Base-by-base conservation (phyloP, 2,329 filamentous ascomycete species). In the Pseudogymnoascus sp. region DNA sequence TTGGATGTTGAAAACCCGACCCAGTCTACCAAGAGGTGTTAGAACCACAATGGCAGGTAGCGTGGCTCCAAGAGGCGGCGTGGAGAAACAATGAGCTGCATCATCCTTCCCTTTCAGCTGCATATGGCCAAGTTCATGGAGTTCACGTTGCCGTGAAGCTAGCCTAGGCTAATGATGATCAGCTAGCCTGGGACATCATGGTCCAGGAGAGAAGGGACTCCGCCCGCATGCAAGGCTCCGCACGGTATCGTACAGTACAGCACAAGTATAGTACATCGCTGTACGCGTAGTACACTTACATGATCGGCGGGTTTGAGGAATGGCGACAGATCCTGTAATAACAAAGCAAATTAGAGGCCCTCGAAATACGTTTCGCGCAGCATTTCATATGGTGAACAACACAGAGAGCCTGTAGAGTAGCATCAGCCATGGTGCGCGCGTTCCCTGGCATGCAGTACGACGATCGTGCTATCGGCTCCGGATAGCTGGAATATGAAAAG, bases 381-480 rank as follows among this genome's bases (percentile, higher is more conserved):
- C 25, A 33, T 54, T 18, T 18, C 8, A 18, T 54, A n/a, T 33
- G 47, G 43, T 50, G 22, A 50, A 30, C 43, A 30, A 11, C 43
- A 50, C 9, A 30, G n/a, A 30, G n/a, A 54, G n/a, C 8, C 25
- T 11, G 7, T 30, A n/a, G 18, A 54, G 28, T 30, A 54, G 28
- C 28, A 33, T 33, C 25, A 6, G 5, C n/a, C 28, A 33, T 54
- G 16, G 25, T 20, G 25, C 47, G 33, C 18, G 28, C 28, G n/a
- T 18, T 54, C 25, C 47, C 28, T 54, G 47, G 12, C 47, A 54
- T 54, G 47, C 47, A 54, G 47, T 54, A 54, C 47, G 47, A 54
- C 47, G 47, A 54, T 54, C 47, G 33, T 54, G 28, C 8, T 18
- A 54, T 54, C 47, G 47, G 47, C 28, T 54, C 47, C 47, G 47